phyloP scores from a whole-genome alignment of 495 filamentous ascomycete genomes.

The Aspergillus campestris region DNA sequence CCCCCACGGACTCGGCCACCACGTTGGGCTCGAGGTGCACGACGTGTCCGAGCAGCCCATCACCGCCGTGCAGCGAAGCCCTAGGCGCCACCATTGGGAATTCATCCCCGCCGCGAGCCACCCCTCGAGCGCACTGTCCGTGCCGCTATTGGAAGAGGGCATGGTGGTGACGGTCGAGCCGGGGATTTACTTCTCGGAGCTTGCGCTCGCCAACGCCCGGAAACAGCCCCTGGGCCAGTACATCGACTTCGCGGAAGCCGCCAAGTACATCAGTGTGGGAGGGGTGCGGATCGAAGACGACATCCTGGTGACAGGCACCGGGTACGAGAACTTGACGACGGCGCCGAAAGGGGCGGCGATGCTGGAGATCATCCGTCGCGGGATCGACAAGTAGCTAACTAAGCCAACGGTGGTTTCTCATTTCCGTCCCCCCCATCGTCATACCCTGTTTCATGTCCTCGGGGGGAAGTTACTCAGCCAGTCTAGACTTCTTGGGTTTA shows the following conservation, averaged over 20 bases:
- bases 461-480: too few species aligned
- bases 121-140: slow-evolving; percentile 23
- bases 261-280: slow-evolving; percentile 67
- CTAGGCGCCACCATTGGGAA: neutral
- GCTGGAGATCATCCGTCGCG: slow-evolving; percentile 48
- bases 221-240: slow-evolving; percentile 53
- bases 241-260: slow-evolving; percentile 65
- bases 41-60: slow-evolving; percentile 55
- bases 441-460: too few species aligned
- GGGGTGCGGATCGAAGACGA: slow-evolving; percentile 92
- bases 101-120: slow-evolving; percentile 16
- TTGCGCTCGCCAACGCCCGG: slow-evolving; percentile 76
- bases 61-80: slow-evolving; percentile 20
- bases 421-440: too few species aligned
- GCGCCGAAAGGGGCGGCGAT: slow-evolving; percentile 71
- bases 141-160: slow-evolving; percentile 47
- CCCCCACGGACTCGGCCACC: slow-evolving; percentile 85
- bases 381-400: slow-evolving; percentile 6
- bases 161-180: slow-evolving; percentile 88
- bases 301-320: slow-evolving; percentile 68
- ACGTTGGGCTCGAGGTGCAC: slow-evolving; percentile 85
- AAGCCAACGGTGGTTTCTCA: too few species aligned
- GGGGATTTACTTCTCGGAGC: slow-evolving; percentile 82
- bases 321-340: slow-evolving; percentile 75
- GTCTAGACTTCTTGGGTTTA: too few species aligned